Conservation (phyloP, 495 filamentous ascomycete species). For the Aspergillus bridgeri region DNA sequence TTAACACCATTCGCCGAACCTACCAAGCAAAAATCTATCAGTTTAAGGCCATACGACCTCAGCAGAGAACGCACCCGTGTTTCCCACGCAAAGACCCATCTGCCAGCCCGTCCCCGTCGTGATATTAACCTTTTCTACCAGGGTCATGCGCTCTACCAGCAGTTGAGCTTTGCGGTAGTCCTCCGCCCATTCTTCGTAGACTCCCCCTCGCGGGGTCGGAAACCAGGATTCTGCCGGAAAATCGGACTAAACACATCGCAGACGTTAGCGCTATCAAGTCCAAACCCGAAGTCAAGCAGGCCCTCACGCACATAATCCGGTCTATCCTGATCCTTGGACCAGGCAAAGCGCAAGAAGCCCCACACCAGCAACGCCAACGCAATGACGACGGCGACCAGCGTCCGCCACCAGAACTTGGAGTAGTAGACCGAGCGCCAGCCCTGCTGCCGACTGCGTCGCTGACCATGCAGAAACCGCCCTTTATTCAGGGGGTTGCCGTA, state of each 20-base stretch:
- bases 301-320: constrained; percentile 8
- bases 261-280: background rate
- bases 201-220: constrained; percentile 80
- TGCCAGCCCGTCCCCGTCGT: constrained; percentile 91
- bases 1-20: constrained; percentile 63
- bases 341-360: constrained; percentile 18
- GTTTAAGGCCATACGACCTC: background rate
- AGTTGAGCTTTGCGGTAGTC: constrained; percentile 78
- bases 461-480: constrained; percentile 3
- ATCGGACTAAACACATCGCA: constrained; percentile 6
- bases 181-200: constrained; percentile 63
- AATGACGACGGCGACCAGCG: constrained; percentile 22
- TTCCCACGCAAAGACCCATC: constrained; percentile 88
- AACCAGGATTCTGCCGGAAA: constrained; percentile 71
- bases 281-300: background rate
- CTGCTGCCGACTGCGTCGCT: background rate
- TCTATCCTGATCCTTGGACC: background rate
- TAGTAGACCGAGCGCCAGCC: constrained; percentile 21
- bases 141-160: constrained; percentile 76
- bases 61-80: constrained; percentile 51
- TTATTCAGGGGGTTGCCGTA: constrained; percentile 4
- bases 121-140: constrained; percentile 91
- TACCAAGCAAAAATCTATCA: constrained; percentile 8
- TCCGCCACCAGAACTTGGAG: constrained; percentile 21
- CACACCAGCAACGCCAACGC: constrained; percentile 18